These are phyloP conservation scores for Apiospora marii DNA, from an alignment of 2,329 filamentous ascomycete species.

Conservation along the genomic window DNA sequence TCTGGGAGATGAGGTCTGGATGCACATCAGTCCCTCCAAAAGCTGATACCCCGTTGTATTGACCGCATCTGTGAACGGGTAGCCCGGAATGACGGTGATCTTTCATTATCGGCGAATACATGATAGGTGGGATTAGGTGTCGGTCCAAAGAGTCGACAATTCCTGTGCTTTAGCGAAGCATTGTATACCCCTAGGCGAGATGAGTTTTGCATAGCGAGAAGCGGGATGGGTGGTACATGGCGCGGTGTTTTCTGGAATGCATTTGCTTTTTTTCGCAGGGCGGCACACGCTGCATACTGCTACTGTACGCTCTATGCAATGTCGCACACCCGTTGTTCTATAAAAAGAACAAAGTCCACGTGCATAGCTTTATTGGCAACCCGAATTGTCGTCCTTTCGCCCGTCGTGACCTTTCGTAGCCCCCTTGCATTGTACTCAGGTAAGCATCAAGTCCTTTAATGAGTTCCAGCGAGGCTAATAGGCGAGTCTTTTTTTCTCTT, in stretches of 20 bases:
- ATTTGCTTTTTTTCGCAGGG: slow-evolving; percentile 6
- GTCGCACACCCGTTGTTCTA: neutral
- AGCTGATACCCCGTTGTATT: slow-evolving; percentile 36
- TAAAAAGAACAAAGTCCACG: slow-evolving; percentile 22
- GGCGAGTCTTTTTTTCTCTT: neutral
- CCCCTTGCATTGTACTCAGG: neutral
- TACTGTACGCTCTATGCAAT: neutral
- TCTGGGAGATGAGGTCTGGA: slow-evolving; percentile 58
- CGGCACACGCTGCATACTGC: neutral
- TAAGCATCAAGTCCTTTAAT: neutral
- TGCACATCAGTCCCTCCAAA: slow-evolving; percentile 54
- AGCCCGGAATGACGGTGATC: slow-evolving; percentile 17
- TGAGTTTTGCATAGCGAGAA: slow-evolving; percentile 4
- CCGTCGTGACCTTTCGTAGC: neutral
- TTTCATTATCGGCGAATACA: neutral
- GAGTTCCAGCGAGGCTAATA: neutral
- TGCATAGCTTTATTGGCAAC: slow-evolving; percentile 22
- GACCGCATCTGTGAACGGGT: slow-evolving; percentile 27
- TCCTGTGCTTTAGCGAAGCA: slow-evolving; percentile 6
- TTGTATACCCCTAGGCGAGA: slow-evolving; percentile 10
- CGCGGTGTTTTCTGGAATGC: slow-evolving; percentile 3
- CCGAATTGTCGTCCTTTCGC: neutral
- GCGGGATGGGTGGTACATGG: neutral
- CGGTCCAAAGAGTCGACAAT: neutral
- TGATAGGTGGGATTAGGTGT: slow-evolving; percentile 5